Evolutionary conservation across 306 rosid genomes (phyloP), one percentile per base, ranked within the genome.

Genomic region (Alnus rubra): DNA sequence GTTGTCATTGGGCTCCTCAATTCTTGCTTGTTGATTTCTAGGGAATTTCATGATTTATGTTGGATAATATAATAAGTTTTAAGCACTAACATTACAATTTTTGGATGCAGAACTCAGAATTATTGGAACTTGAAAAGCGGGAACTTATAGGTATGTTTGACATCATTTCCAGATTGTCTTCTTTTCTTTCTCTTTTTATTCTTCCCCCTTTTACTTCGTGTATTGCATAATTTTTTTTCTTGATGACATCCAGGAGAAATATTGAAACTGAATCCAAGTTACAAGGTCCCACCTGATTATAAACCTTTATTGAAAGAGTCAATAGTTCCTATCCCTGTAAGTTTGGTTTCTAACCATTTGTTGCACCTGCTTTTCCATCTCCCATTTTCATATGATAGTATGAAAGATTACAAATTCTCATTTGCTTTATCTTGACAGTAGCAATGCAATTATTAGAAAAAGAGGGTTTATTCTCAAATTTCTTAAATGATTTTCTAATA

Each of bases 241-340:
- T 69, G 51, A 79, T 82, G 80, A 71, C 78, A 53, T 86, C 52
- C 88, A 95, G 97, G 94, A 80, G 99, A 95, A 87, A 88, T 93
- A 75, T 79, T 91, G 69, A 89, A 88, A 84, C 70, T 92, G 73
- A 96, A 95, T 88, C 98, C 98, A 82, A 91, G 85, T 85, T 95
- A 86, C 90, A 90, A 88, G 83, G 91, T 91, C 83, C 99, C 98
- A 23, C 75, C 90, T 78, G 94, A 90, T 85, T 95, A 86, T 80
- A 93, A 86, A 77, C 99, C 94, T 0, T 82, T 93, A 88, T 78
- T 95, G 79, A 95, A 91, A 81, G 98, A 93, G 87, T 90, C 87
- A 79, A 85, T 59, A 7, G 80, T 91, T 76, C 88, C 89, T 76
- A 85, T 93, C 80, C 98, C 97, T 81, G 98, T 95, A 89, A 91